Conservation (phyloP, 2,329 filamentous ascomycete genomes). For the Rutstroemia sp. region DNA sequence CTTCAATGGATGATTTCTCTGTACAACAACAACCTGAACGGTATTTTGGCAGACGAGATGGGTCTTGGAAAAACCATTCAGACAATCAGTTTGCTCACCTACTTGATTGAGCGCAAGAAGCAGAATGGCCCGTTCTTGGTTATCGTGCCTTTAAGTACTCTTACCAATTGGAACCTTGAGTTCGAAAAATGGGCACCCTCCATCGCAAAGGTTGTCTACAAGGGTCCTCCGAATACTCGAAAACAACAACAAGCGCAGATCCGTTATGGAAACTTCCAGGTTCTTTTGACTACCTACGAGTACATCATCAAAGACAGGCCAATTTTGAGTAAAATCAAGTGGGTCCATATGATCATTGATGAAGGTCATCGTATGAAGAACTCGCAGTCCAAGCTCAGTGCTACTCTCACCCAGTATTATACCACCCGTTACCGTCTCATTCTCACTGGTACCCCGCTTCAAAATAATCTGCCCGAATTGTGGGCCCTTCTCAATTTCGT, state of each 20-base stretch:
- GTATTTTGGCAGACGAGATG: constrained; percentile 98
- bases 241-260: constrained; percentile 92
- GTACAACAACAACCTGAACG: constrained; percentile 99
- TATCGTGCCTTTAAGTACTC: constrained; percentile 91
- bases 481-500: constrained; percentile 99
- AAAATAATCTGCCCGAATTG: constrained; percentile 93
- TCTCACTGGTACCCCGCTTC: constrained; percentile 90
- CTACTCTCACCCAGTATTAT: constrained; percentile 92
- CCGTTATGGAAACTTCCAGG: constrained; percentile 90
- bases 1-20: constrained; percentile 99
- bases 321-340: constrained; percentile 95
- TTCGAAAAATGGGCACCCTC: constrained; percentile 98
- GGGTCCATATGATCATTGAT: constrained; percentile 99
- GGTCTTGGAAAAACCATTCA: constrained; percentile 99
- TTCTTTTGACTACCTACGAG: constrained; percentile 94
- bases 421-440: constrained; percentile 91
- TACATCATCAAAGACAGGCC: constrained; percentile 99
- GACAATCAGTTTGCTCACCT: constrained; percentile 94
- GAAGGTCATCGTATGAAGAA: constrained; percentile 99
- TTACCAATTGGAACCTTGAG: constrained; percentile 98
- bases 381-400: constrained; percentile 88
- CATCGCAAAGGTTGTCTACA: constrained; percentile 85
- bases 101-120: constrained; percentile 92
- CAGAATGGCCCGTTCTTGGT: constrained; percentile 91
- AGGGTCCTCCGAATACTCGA: constrained; percentile 80